These are phyloP conservation scores for Penicillium palitans DNA, from an alignment of 2,329 filamentous ascomycete genomes.

Conservation along the genomic window DNA sequence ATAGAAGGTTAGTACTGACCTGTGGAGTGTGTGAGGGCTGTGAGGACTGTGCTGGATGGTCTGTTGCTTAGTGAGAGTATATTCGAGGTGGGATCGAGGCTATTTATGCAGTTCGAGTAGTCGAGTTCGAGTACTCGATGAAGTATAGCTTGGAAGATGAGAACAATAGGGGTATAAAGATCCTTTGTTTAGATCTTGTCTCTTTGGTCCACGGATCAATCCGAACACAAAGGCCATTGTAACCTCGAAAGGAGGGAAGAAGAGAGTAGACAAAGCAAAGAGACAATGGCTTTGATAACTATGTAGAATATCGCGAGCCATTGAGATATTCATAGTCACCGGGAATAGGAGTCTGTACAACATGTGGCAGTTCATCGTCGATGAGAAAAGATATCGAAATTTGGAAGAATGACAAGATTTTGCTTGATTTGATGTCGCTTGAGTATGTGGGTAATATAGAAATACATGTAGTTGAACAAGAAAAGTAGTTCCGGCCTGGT, in stretches of 20 bases:
- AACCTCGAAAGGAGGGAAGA: neutral
- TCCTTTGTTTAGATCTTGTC: neutral
- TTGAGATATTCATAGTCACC: no score
- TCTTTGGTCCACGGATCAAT: neutral
- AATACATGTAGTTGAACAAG: neutral
- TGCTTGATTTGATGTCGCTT: neutral
- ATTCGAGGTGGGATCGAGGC: neutral
- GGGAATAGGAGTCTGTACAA: neutral
- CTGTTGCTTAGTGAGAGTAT: neutral
- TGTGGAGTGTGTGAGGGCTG: neutral
- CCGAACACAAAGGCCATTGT: neutral
- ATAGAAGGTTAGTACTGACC: neutral
- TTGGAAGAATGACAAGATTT: no score
- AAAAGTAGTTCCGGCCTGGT: no score
- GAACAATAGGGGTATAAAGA: neutral
- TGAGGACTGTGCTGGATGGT: neutral
- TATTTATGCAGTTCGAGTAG: neutral
- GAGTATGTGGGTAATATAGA: neutral
- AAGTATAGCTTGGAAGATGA: no score
- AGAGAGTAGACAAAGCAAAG: no score
- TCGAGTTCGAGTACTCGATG: neutral
- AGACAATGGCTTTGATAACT: neutral
- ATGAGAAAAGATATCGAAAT: neutral
- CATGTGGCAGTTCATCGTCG: no score
- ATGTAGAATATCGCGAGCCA: neutral